Evolutionary conservation across 495 filamentous ascomycete genomes (phyloP).

Genomic region (Clohesyomyces aquaticus): DNA sequence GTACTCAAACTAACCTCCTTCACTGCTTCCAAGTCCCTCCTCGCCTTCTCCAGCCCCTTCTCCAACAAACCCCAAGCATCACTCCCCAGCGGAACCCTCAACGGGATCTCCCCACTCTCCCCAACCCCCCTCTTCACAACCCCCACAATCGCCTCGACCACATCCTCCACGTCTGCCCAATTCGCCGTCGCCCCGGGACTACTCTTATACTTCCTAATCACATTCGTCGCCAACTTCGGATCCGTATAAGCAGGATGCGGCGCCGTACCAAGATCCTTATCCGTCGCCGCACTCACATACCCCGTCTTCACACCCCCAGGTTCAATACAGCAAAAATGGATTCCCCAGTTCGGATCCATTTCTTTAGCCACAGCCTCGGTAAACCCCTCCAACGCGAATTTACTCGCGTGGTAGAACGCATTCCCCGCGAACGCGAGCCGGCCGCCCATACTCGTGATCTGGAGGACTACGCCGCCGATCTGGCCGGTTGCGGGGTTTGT

Average conservation of each 20-base stretch:
- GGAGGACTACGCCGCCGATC: slow-evolving; percentile 57
- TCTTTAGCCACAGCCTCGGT: slow-evolving; percentile 59
- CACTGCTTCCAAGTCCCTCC: slow-evolving; percentile 45
- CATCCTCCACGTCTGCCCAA: slow-evolving; percentile 45
- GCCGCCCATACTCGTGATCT: slow-evolving; percentile 60
- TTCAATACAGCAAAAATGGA: slow-evolving; percentile 55
- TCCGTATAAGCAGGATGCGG: slow-evolving; percentile 50
- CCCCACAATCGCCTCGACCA: slow-evolving; percentile 49
- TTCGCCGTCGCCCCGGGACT: slow-evolving; percentile 29
- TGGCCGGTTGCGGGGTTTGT: slow-evolving; percentile 42
- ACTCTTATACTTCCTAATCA: slow-evolving; percentile 45
- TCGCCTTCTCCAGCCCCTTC: slow-evolving; percentile 44
- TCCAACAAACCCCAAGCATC: slow-evolving; percentile 51
- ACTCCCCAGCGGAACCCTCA: slow-evolving; percentile 52
- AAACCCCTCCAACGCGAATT: slow-evolving; percentile 49
- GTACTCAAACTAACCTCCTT: slow-evolving; percentile 47
- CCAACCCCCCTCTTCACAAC: slow-evolving; percentile 42
- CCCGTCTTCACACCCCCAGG: slow-evolving; percentile 57
- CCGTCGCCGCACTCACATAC: slow-evolving; percentile 40
- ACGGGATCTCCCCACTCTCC: slow-evolving; percentile 46
- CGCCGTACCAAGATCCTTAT: slow-evolving; percentile 26
- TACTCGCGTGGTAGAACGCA: slow-evolving; percentile 58
- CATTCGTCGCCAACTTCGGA: slow-evolving; percentile 46
- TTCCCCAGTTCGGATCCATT: slow-evolving; percentile 56
- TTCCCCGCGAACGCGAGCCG: slow-evolving; percentile 51